These are phyloP conservation scores for Pleomassaria siparia DNA, from an alignment of 2,329 filamentous ascomycete genomes.

Conservation along the genomic window DNA sequence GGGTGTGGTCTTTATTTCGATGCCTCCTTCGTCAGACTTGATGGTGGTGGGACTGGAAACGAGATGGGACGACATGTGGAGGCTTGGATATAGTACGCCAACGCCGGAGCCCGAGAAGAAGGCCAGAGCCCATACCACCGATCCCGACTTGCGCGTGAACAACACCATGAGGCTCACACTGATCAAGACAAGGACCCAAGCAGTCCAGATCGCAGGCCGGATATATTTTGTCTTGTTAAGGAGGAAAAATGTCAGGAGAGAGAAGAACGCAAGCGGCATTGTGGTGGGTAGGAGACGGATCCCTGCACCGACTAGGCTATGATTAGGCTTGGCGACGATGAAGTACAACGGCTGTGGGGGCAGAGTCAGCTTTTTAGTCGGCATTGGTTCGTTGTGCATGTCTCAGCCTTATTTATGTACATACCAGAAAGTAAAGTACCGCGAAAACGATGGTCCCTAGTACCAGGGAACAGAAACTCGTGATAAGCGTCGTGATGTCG, in stretches of 20 bases:
- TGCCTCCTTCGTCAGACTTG: background rate
- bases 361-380: conserved; percentile 7
- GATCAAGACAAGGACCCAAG: conserved; percentile 40
- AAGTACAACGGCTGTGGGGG: conserved; percentile 29
- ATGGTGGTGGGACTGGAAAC: conserved; percentile 32
- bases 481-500: conserved; percentile 27
- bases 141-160: conserved; percentile 41
- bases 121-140: conserved; percentile 49
- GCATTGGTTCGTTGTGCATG: background rate
- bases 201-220: conserved; percentile 27
- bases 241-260: conserved; percentile 15
- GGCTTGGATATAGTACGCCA: conserved; percentile 46
- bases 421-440: conserved; percentile 33
- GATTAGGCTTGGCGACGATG: conserved; percentile 21
- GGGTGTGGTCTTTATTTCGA: background rate
- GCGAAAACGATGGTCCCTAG: conserved; percentile 29
- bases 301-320: conserved; percentile 21
- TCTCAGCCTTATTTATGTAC: conserved; percentile 4
- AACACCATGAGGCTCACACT: conserved; percentile 48
- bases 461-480: conserved; percentile 29
- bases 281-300: conserved; percentile 33
- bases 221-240: conserved; percentile 11
- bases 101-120: conserved; percentile 44
- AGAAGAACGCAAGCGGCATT: conserved; percentile 27
- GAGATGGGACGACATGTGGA: conserved; percentile 48